A percentile compares a stretch with the other conserved stretches of the same genome.
These are phyloP conservation scores for Penicillium sp. DNA, from an alignment of 2,329 filamentous ascomycete species.

Conservation along the genomic window DNA sequence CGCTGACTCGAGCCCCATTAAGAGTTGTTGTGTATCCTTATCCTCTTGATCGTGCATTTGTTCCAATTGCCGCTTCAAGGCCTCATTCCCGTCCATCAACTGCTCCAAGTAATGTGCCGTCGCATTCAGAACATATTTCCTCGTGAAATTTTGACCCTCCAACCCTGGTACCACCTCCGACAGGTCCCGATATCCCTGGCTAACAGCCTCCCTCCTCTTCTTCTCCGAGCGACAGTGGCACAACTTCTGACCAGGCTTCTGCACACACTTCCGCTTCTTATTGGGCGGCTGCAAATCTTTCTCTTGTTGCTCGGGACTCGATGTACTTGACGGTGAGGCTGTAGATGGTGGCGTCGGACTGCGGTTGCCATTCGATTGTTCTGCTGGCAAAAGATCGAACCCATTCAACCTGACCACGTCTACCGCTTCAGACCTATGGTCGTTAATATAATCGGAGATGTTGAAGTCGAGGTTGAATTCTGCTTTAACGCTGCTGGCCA, in stretches of 20 bases:
- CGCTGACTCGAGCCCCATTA: background rate
- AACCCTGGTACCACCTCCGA: slow-evolving; percentile 27
- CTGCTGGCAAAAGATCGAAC: slow-evolving; percentile 9
- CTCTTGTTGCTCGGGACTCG: slow-evolving; percentile 1
- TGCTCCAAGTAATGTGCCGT: slow-evolving; percentile 22
- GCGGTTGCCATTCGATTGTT: background rate
- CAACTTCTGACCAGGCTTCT: slow-evolving; percentile 27
- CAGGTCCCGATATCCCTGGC: slow-evolving; percentile 25
- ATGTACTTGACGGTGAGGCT: slow-evolving; percentile 5
- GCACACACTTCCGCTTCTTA: slow-evolving; percentile 31
- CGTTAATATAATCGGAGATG: background rate
- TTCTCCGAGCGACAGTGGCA: slow-evolving; percentile 34
- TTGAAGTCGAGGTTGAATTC: slow-evolving; percentile 19
- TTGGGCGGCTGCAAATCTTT: background rate
- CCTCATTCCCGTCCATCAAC: slow-evolving; percentile 23
- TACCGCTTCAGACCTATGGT: background rate
- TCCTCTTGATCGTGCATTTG: slow-evolving; percentile 16
- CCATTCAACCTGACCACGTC: slow-evolving; percentile 13
- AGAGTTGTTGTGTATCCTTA: background rate
- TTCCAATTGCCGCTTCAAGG: slow-evolving; percentile 17
- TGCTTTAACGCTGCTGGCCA: slow-evolving; percentile 22
- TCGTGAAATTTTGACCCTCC: slow-evolving; percentile 24
- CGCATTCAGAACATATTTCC: slow-evolving; percentile 29
- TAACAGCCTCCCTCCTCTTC: slow-evolving; percentile 28
- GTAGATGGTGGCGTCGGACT: slow-evolving; percentile 12